These are phyloP conservation scores for Candida ovalis DNA, from an alignment of 805 yeast species.

Conservation along the genomic window DNA sequence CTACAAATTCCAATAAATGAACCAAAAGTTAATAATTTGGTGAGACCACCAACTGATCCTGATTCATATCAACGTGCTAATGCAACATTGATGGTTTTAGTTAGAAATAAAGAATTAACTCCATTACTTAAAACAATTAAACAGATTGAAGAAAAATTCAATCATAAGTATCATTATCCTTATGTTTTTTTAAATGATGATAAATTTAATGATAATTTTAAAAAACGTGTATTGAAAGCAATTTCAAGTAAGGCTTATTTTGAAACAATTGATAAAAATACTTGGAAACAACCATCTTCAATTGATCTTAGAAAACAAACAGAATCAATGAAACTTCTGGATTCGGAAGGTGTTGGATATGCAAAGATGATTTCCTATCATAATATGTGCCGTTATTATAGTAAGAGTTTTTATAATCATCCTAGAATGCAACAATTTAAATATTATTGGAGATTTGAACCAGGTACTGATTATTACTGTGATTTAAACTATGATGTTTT, in stretches of 20 bases:
- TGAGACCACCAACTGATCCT: slow-evolving; percentile 24
- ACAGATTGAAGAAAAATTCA: slow-evolving; percentile 62
- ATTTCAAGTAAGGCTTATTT: slow-evolving; percentile 45
- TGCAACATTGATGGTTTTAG: slow-evolving; percentile 73
- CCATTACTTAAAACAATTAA: slow-evolving; percentile 49
- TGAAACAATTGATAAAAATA: slow-evolving; percentile 44
- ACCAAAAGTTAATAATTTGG: slow-evolving; percentile 41
- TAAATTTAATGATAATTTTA: slow-evolving; percentile 59
- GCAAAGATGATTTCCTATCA: slow-evolving; percentile 65
- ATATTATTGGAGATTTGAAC: slow-evolving; percentile 83
- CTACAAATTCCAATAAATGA: slow-evolving; percentile 38
- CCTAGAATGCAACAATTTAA: slow-evolving; percentile 57
- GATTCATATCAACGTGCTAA: slow-evolving; percentile 45
- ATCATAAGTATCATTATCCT: slow-evolving; percentile 69
- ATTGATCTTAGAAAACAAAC: slow-evolving; percentile 37
- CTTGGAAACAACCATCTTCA: slow-evolving; percentile 46
- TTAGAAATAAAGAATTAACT: slow-evolving; percentile 59
- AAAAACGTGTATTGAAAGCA: slow-evolving; percentile 34
- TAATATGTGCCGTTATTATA: slow-evolving; percentile 81
- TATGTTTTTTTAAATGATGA: slow-evolving; percentile 76
- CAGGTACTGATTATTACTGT: slow-evolving; percentile 63
- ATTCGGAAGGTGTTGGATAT: slow-evolving; percentile 45
- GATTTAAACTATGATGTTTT: slow-evolving; percentile 74
- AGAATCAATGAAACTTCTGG: slow-evolving; percentile 34
- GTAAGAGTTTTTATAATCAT: slow-evolving; percentile 58